phyloP scores from a whole-genome alignment of 1,284 basidiomycete species.

The Vanrija sp. region DNA sequence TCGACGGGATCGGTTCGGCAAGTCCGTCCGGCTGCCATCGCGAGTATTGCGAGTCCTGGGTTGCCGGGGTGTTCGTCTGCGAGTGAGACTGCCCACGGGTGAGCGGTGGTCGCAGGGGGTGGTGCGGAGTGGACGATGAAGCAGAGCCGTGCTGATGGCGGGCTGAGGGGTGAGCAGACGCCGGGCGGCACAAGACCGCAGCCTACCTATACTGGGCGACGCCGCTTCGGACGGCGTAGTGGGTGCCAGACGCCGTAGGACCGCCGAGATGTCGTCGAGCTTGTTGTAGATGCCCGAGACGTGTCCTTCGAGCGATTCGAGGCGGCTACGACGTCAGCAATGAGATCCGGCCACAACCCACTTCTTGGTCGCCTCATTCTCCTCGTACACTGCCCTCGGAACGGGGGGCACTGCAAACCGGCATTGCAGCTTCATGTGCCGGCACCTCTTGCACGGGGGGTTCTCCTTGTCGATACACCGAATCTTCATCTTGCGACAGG shows the following conservation, averaged over 20 bases:
- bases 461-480: slow-evolving; percentile 65
- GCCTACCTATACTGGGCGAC: too few relatives aligned
- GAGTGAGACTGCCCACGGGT: background rate
- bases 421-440: slow-evolving; percentile 10
- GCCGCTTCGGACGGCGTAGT: background rate
- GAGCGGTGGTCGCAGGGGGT: background rate
- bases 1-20: too few relatives aligned
- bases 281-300: slow-evolving; percentile 15
- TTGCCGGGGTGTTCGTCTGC: too few relatives aligned
- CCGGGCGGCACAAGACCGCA: background rate
- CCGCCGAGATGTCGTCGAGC: slow-evolving; percentile 12
- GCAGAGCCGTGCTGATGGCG: background rate
- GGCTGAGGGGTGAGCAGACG: background rate
- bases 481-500: slow-evolving; percentile 56
- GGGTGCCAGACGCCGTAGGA: background rate
- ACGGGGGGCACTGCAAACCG: slow-evolving; percentile 1
- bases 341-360: background rate
- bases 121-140: background rate
- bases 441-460: slow-evolving; percentile 50
- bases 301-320: slow-evolving; percentile 12
- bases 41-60: too few relatives aligned
- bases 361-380: background rate
- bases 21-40: too few relatives aligned
- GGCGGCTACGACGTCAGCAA: slow-evolving; percentile 5
- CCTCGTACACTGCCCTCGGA: background rate